phyloP scores from a whole-genome alignment of 352 stramenopile genomes.

The Phytopythium ostracodes region DNA sequence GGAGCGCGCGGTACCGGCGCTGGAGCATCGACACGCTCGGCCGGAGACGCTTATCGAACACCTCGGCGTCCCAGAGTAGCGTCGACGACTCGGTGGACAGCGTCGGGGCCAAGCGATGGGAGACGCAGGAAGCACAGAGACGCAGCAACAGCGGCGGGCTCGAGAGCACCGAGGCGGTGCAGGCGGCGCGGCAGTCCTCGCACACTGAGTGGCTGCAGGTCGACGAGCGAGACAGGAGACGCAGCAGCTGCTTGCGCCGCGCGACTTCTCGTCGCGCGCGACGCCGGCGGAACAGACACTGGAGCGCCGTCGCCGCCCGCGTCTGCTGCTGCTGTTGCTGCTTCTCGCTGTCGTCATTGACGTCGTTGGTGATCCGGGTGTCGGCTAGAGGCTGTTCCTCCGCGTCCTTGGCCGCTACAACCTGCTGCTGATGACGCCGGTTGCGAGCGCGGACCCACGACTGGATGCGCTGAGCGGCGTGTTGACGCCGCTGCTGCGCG shows the following conservation, averaged over 20 bases:
- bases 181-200: conserved; percentile 1
- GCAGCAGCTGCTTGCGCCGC: conserved; percentile 27
- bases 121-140: not conserved
- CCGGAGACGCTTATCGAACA: conserved; percentile 12
- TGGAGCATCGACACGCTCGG: conserved; percentile 21
- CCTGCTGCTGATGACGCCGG: not conserved
- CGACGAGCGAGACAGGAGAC: not conserved
- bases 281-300: conserved; percentile 33
- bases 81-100: not conserved
- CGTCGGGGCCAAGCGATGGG: not conserved
- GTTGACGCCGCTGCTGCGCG: not conserved
- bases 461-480: not conserved
- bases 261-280: conserved; percentile 24
- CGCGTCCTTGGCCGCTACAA: not conserved
- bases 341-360: not conserved
- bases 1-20: conserved; percentile 33
- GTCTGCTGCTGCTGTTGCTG: not conserved
- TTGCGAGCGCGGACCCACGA: not conserved
- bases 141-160: conserved; percentile 2
- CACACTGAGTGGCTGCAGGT: not conserved
- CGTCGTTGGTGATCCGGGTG: not conserved
- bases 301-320: conserved; percentile 34
- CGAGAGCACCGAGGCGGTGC: not conserved
- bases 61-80: not conserved
- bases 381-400: not conserved